phyloP scores from a whole-genome alignment of 495 filamentous ascomycete genomes.

The Aspergillus funiculosus region DNA sequence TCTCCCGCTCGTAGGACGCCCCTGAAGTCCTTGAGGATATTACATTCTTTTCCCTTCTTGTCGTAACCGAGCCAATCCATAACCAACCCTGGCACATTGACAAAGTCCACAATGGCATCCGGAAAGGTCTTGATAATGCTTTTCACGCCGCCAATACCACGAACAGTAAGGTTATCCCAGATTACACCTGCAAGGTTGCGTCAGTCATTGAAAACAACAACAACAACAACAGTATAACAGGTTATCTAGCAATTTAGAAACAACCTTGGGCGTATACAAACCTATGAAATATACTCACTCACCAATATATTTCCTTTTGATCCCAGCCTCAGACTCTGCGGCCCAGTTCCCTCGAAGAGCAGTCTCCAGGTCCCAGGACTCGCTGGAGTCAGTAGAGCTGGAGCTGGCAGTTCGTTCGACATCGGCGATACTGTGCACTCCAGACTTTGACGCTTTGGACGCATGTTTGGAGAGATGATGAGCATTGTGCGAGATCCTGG shows the following conservation, averaged over 20 bases:
- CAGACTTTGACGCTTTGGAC: slow-evolving; percentile 35
- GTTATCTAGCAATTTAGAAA: too few species aligned
- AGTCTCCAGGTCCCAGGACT: slow-evolving; percentile 65
- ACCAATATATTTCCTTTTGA: slow-evolving; percentile 70
- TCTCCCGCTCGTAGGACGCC: slow-evolving; percentile 70
- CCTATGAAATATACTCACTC: too few species aligned
- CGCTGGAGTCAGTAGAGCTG: slow-evolving; percentile 43
- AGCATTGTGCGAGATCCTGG: slow-evolving; percentile 55
- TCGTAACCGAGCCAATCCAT: slow-evolving; percentile 53
- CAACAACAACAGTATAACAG: too few species aligned
- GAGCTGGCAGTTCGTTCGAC: slow-evolving; percentile 46
- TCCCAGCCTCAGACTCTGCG: slow-evolving; percentile 69
- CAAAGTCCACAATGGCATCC: slow-evolving; percentile 70
- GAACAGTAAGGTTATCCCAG: slow-evolving; percentile 73
- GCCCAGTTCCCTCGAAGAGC: slow-evolving; percentile 61
- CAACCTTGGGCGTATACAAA: too few species aligned
- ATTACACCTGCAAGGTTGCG: slow-evolving; percentile 50
- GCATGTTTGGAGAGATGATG: slow-evolving; percentile 39
- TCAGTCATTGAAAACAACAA: too few species aligned
- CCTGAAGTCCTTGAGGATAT: slow-evolving; percentile 50
- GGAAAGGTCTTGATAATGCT: slow-evolving; percentile 81
- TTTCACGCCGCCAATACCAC: slow-evolving; percentile 67
- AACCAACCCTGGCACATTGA: slow-evolving; percentile 60
- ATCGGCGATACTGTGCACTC: slow-evolving; percentile 31
- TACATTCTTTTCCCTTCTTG: slow-evolving; percentile 58